These are phyloP conservation scores for Albifimbria verrucaria DNA, from an alignment of 2,329 filamentous ascomycete species.

Conservation along the genomic window DNA sequence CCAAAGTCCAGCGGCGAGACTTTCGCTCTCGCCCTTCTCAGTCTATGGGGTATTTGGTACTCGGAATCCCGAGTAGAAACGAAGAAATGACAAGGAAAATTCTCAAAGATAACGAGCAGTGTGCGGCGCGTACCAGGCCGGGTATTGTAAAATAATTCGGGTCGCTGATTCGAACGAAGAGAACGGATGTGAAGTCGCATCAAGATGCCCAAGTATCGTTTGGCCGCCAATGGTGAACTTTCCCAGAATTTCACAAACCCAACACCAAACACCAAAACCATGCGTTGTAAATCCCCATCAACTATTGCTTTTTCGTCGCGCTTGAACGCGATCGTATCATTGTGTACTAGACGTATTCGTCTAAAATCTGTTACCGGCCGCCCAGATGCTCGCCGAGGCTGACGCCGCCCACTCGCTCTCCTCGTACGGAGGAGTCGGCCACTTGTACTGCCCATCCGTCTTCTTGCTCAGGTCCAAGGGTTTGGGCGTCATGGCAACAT, in stretches of 20 bases:
- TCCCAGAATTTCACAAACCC: constrained; percentile 13
- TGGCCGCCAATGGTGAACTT: constrained; percentile 1
- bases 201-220: constrained; percentile 14
- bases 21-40: constrained; percentile 23
- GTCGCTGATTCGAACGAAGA: constrained; percentile 24
- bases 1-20: constrained; percentile 1
- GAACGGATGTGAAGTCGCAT: constrained; percentile 23
- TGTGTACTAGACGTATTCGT: constrained; percentile 7
- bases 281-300: constrained; percentile 20
- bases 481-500: constrained; percentile 62
- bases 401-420: constrained; percentile 88
- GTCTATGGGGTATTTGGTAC: constrained; percentile 38
- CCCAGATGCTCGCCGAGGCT: constrained; percentile 77
- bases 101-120: constrained; percentile 18
- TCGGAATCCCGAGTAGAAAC: constrained; percentile 20
- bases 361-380: constrained; percentile 63
- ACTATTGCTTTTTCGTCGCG: constrained; percentile 19
- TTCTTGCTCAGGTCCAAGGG: constrained; percentile 67
- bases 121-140: constrained; percentile 17
- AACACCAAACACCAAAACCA: constrained; percentile 26
- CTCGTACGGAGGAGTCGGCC: constrained; percentile 94
- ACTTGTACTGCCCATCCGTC: constrained; percentile 60
- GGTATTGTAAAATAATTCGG: constrained; percentile 22
- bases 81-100: constrained; percentile 17
- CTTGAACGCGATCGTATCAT: constrained; percentile 13